Evolutionary conservation across 148 eudicot genomes (phyloP), one percentile per base, ranked within the genome.

Genomic region (Nyssa sinensis): DNA sequence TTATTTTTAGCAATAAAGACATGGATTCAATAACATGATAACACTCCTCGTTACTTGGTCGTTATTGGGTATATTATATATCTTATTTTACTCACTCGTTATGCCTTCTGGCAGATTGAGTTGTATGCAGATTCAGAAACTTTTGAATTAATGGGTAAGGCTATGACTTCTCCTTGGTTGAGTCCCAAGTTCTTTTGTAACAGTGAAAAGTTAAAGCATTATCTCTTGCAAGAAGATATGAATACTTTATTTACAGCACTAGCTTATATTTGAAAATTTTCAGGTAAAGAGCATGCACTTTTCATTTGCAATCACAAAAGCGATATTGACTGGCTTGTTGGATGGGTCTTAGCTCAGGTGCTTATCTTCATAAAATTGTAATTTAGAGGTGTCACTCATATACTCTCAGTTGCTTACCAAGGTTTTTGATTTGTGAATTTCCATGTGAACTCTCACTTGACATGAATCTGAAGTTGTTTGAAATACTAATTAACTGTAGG

Each of bases 311-410:
- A 95, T 74, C 99, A 95, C 81, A 92, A 62, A 81, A 95, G 98
- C 71, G 98, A 95, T 76, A 89, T 95, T 75, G 99, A 95, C 75
- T 95, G 99, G 99, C 93, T 95, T 29, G 90, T 95, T 66, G 99
- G 99, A 76, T 95, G 99, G 99, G 86, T 95, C 74, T 77, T 93
- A 78, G 98, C 97, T 73, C 97, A 95, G 97, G 99, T 85, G 51
- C 71, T 66, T 77, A 27, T n/a, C n/a, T n/a, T n/a, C n/a, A n/a
- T n/a, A n/a, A n/a, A n/a, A n/a, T n/a, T n/a, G n/a, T n/a, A n/a
- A n/a, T n/a, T n/a, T n/a, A n/a, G n/a, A n/a, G n/a, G n/a, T n/a
- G n/a, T n/a, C n/a, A n/a, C n/a, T n/a, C n/a, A n/a, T n/a, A n/a
- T n/a, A n/a, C n/a, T n/a, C 13, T 6, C 62, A 16, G 12, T 47